Base-by-base conservation (phyloP, 2,329 filamentous ascomycete species). In the Fusarium paranaense region DNA sequence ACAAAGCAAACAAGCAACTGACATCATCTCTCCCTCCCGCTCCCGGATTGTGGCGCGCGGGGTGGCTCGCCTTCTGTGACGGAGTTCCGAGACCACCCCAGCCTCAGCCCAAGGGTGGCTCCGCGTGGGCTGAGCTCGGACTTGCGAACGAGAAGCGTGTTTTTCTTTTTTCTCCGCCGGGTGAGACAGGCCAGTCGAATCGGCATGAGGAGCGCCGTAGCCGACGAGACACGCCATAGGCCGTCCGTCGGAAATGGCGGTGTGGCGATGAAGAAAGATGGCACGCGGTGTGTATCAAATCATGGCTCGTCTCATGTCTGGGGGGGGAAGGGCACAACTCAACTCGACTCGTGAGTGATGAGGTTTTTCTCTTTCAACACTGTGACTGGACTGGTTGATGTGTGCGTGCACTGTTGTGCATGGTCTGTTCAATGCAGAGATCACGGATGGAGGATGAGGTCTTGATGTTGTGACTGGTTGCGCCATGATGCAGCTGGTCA, bases 301-400 rank as follows among this genome's bases (percentile, higher is more conserved):
- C 63, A 70, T 75, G 45, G 66, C 52, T 65, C 65, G 73, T 77
- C 76, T 75, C 62, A 68, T 73, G 67, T 63, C 59, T 73, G 47
- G 68, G 61, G 61, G 65, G 32, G 60, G 35, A 52, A 52, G 62
- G 56, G 70, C 54, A 66, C 33, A 30, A 62, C 62, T 56, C 50
- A 25, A 45, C 42, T 25, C 42, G 11, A 14, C 42, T 45, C 42
- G 42, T 45, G 42, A 45, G 54, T 62, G 63, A 68, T 64, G 40
- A 30, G 37, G 40, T 30, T 62, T 37, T 50, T 52, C 45, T 20
- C 10, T 58, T 60, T 52, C 38, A 35, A 22, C 58, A 67, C 50
- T 64, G 66, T 38, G 60, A 62, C 42, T 45, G 47, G 47, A 52
- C 47, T 56, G 52, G n/a, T 11, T 35, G 45, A 30, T 67, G 59